Conservation (phyloP, 2,329 filamentous ascomycete genomes). For the Clarireedia hainanense region DNA sequence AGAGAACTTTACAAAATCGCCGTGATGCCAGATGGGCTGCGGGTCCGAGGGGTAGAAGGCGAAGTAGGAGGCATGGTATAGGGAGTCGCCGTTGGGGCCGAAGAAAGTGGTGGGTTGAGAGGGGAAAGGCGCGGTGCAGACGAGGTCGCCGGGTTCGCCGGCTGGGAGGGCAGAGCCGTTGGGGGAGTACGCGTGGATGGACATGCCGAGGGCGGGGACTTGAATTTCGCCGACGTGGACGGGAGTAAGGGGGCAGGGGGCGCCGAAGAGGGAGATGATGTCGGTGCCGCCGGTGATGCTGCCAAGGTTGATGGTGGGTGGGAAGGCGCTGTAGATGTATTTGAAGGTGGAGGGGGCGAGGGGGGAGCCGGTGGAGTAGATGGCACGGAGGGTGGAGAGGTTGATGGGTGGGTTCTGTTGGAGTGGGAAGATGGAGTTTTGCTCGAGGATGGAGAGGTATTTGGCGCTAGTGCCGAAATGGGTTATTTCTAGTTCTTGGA, state of each 20-base stretch:
- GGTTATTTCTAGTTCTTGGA: constrained; percentile 74
- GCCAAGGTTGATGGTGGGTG: constrained; percentile 70
- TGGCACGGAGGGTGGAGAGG: constrained; percentile 63
- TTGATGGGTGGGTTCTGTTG: constrained; percentile 37
- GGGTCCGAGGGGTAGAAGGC: constrained; percentile 57
- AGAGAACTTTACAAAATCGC: constrained; percentile 76
- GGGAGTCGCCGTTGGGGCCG: constrained; percentile 58
- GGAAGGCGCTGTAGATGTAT: constrained; percentile 73
- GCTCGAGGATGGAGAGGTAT: constrained; percentile 85
- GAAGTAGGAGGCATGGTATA: constrained; percentile 82
- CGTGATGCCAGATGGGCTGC: constrained; percentile 71
- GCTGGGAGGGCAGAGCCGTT: constrained; percentile 31
- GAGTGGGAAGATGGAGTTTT: constrained; percentile 56
- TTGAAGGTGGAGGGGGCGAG: constrained; percentile 87
- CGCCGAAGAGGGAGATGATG: constrained; percentile 90
- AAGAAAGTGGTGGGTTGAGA: constrained; percentile 90
- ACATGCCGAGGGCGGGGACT: constrained; percentile 71
- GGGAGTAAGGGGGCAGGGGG: constrained; percentile 68
- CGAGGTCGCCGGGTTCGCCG: constrained; percentile 75
- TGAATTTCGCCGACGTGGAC: constrained; percentile 70
- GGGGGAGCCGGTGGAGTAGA: constrained; percentile 91
- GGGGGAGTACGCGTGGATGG: constrained; percentile 54
- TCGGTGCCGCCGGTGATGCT: constrained; percentile 96
- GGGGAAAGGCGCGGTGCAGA: constrained; percentile 80
- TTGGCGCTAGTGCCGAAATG: constrained; percentile 95